phyloP scores from a whole-genome alignment of 225 moss, liverwort and hornwort species.

The Pseudisothecium myosuroides region DNA sequence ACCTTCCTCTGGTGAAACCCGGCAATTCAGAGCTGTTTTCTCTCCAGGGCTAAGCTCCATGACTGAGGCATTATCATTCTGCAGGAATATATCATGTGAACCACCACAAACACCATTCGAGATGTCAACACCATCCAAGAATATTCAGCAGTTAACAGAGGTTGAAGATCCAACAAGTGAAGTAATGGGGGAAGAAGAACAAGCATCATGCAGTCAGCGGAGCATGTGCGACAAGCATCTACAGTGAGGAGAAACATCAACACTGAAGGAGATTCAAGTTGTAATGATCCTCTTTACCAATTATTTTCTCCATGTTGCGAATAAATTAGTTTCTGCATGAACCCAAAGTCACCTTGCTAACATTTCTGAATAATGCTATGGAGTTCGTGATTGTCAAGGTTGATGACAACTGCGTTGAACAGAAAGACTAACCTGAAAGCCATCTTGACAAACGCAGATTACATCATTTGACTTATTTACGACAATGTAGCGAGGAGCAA shows the following conservation, averaged over 20 bases:
- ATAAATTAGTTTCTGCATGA: not conserved
- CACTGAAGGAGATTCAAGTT: not conserved
- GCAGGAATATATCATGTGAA: not conserved
- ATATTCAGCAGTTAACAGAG: not conserved
- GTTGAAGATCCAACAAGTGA: not conserved
- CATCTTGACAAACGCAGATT: conserved; percentile 90
- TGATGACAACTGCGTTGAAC: not conserved
- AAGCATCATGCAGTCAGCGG: not conserved
- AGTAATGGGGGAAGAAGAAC: not conserved
- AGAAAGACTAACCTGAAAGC: conserved; percentile 56
- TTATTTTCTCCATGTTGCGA: not conserved
- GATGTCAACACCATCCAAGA: not conserved
- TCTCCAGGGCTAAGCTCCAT: conserved; percentile 69
- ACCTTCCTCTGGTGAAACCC: conserved; percentile 27
- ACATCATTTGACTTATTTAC: conserved; percentile 65
- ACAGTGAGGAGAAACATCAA: not conserved
- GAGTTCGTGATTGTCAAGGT: not conserved
- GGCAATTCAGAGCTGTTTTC: conserved; percentile 68
- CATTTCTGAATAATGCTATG: not conserved
- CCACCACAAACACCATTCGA: not conserved
- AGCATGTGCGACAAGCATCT: no score
- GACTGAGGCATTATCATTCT: conserved; percentile 56
- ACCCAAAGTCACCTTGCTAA: not conserved
- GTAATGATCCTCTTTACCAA: not conserved
- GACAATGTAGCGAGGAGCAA: conserved; percentile 83